phyloP scores from a whole-genome alignment of 805 yeast species.

The Kodamaea laetipori region DNA sequence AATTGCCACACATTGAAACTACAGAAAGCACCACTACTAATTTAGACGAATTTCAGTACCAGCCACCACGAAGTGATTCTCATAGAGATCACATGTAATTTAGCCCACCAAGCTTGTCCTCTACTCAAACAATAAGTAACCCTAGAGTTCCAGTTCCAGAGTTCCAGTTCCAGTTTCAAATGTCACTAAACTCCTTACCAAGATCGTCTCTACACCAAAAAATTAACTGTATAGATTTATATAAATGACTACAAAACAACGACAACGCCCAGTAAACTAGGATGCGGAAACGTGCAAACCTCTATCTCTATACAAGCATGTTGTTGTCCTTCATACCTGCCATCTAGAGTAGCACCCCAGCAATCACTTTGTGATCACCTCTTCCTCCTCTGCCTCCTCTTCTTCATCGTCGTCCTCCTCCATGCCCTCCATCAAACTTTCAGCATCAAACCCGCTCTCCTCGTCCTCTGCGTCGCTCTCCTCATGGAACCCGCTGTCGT shows the following conservation, averaged over 20 bases:
- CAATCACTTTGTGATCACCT: constrained; percentile 17
- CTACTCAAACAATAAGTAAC: no score
- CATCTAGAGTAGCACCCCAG: neutral
- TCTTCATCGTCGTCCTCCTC: constrained; percentile 57
- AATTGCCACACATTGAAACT: no score
- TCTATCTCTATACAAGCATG: neutral
- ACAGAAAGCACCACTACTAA: no score
- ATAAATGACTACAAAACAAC: constrained; percentile 2
- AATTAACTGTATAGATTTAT: constrained; percentile 1
- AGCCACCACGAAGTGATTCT: no score
- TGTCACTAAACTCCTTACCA: no score
- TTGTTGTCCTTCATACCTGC: neutral
- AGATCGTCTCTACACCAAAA: neutral
- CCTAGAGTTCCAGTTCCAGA: no score
- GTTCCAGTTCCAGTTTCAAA: no score
- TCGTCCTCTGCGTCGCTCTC: constrained; percentile 50
- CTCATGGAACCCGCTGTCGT: constrained; percentile 47
- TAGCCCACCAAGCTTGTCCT: no score
- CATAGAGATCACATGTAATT: no score
- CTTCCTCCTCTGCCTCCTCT: constrained; percentile 52
- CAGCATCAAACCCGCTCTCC: constrained; percentile 49
- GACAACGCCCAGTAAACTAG: neutral
- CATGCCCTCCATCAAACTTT: constrained; percentile 49
- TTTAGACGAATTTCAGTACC: no score
- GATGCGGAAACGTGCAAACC: constrained; percentile 1